Conservation (phyloP, 2,329 filamentous ascomycete species). For the Sporothrix pseudoabietina region DNA sequence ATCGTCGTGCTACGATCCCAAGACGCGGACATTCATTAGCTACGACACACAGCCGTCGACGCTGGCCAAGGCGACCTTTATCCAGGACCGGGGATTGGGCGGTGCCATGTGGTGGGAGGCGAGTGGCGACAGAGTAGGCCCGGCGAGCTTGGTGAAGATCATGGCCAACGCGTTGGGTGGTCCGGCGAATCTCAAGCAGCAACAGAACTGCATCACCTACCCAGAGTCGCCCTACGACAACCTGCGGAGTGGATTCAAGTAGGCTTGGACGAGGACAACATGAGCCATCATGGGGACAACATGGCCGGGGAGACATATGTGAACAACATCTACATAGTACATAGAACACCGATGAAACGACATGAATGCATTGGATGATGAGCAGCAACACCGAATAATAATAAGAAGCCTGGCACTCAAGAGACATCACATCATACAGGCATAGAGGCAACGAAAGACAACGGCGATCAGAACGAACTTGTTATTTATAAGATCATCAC, state of each 20-base stretch:
- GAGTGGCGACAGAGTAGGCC: slow-evolving; percentile 70
- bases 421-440: background rate
- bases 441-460: background rate
- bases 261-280: background rate
- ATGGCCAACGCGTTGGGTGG: slow-evolving; percentile 64
- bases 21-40: slow-evolving; percentile 67
- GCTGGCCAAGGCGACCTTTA: slow-evolving; percentile 69
- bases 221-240: slow-evolving; percentile 73
- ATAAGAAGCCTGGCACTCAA: background rate
- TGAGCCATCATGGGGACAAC: no score
- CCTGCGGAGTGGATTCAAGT: slow-evolving; percentile 57
- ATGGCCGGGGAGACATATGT: background rate
- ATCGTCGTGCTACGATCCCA: slow-evolving; percentile 74
- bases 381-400: background rate
- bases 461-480: slow-evolving; percentile 20
- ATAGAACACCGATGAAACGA: background rate
- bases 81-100: slow-evolving; percentile 68
- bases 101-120: slow-evolving; percentile 99
- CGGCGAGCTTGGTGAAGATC: slow-evolving; percentile 67
- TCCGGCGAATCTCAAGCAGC: slow-evolving; percentile 50
- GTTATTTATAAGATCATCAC: slow-evolving; percentile 22
- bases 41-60: slow-evolving; percentile 76
- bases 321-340: slow-evolving; percentile 43
- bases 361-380: background rate
- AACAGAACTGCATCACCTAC: slow-evolving; percentile 63